Conservation (phyloP, 306 rosid species). For the Cucumis sativus region DNA sequence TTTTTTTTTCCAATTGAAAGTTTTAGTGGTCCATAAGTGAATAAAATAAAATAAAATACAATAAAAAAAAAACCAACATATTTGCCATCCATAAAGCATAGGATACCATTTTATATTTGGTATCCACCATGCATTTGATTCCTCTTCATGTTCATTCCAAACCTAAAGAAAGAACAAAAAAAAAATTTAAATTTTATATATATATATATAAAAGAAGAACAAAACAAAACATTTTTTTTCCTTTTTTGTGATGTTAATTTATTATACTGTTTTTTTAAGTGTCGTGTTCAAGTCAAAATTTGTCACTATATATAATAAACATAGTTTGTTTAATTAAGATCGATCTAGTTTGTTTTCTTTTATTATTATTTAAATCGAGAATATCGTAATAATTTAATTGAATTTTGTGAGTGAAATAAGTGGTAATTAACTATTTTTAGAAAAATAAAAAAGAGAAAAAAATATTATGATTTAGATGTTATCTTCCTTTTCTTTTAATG, state of each 20-base stretch:
- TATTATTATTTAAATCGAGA: too few species aligned
- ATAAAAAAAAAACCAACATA: not conserved
- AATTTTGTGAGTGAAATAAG: not conserved
- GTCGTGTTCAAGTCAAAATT: not conserved
- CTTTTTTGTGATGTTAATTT: not conserved
- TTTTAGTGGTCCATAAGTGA: constrained; percentile 1
- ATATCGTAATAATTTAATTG: not conserved
- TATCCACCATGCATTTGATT: constrained; percentile 6
- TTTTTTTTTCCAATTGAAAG: not conserved
- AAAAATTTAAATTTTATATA: too few species aligned
- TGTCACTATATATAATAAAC: not conserved
- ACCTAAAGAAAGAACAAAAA: not conserved
- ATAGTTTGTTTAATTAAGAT: too few species aligned
- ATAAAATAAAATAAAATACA: not conserved
- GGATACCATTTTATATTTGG: not conserved
- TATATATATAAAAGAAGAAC: too few species aligned
- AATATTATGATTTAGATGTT: too few species aligned
- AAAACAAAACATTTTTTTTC: too few species aligned
- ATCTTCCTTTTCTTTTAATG: too few species aligned
- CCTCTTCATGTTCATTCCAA: not conserved
- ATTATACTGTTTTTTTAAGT: not conserved
- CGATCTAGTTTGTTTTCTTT: not conserved
- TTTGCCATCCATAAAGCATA: not conserved
- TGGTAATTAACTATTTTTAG: too few species aligned
- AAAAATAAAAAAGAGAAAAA: too few species aligned